Evolutionary conservation across 441 rosid species (phyloP).

Genomic region (Populus trichocarpa): DNA sequence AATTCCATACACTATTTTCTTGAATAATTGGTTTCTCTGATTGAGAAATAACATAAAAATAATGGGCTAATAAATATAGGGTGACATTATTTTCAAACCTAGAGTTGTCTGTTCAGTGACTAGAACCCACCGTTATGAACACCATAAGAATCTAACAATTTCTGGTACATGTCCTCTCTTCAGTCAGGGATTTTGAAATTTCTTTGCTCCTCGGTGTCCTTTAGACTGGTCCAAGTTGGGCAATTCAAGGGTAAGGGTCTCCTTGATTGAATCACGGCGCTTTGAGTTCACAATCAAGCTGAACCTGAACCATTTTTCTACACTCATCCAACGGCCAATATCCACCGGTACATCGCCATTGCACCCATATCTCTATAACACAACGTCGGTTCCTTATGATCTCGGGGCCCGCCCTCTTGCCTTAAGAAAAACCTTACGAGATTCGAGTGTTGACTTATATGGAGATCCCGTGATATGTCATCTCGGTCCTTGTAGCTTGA

Average conservation of each 20-base stretch:
- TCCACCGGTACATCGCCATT: background rate
- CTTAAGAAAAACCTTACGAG: background rate
- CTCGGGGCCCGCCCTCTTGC: background rate
- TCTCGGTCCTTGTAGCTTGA: background rate
- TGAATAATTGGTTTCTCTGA: too few relatives aligned
- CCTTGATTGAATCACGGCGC: background rate
- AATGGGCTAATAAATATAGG: too few relatives aligned
- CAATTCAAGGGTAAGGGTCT: background rate
- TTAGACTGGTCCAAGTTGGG: background rate
- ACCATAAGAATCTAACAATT: too few relatives aligned
- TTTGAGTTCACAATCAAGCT: background rate
- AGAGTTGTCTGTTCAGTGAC: background rate
- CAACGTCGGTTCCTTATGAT: background rate
- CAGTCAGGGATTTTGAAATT: background rate
- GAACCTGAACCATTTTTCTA: background rate
- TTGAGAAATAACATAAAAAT: too few relatives aligned
- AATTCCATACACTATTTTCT: too few relatives aligned
- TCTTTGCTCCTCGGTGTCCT: background rate
- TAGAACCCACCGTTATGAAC: background rate
- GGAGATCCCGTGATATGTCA: background rate
- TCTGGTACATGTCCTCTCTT: background rate
- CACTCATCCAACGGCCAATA: constrained; percentile 2
- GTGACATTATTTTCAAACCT: too few relatives aligned
- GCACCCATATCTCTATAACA: background rate
- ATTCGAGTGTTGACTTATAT: too few relatives aligned